Conservation (phyloP, 73 alveolate genomes). For the Paramecium pentaurelia region DNA sequence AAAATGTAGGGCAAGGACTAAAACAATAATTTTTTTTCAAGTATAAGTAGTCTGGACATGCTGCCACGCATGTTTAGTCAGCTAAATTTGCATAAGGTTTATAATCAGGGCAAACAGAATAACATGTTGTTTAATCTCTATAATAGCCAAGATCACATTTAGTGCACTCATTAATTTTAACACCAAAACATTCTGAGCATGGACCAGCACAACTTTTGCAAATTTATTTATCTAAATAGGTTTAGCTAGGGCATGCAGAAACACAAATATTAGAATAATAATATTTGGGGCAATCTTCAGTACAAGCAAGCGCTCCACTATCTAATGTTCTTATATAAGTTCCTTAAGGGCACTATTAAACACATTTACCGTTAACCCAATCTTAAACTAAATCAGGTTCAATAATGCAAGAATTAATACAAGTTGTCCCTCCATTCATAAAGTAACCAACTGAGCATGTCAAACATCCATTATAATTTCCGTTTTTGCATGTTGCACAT, state of each 20-base stretch:
- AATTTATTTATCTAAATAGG: background rate
- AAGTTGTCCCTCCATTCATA: background rate
- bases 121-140: background rate
- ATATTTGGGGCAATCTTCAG: background rate
- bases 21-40: background rate
- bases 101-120: background rate
- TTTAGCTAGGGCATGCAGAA: background rate
- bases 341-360: background rate
- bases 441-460: background rate
- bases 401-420: background rate
- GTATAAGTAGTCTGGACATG: background rate
- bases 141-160: background rate
- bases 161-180: background rate
- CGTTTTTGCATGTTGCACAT: background rate
- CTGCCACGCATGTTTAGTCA: background rate
- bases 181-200: background rate
- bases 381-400: background rate
- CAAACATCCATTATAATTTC: background rate
- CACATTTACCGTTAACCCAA: background rate
- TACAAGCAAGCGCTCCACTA: background rate
- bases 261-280: background rate
- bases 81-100: background rate
- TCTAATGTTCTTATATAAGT: background rate
- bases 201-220: background rate
- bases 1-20: background rate